Percentiles rank a stretch among this genome's conserved stretches.
Evolutionary conservation across 352 stramenopile species (phyloP).

Genomic region (Phytophthora podocarpi): DNA sequence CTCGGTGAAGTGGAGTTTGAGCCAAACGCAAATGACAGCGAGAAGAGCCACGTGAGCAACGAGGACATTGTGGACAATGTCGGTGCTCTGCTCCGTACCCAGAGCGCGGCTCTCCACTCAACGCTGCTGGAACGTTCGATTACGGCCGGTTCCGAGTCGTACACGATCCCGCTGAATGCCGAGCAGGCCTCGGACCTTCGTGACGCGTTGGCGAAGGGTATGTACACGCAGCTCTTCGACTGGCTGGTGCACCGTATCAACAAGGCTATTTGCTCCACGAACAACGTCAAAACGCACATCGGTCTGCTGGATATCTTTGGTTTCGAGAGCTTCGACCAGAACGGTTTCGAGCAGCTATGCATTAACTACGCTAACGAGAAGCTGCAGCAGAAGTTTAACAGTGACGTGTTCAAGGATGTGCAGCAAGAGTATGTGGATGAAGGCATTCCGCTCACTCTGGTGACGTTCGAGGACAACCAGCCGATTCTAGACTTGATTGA

Average conservation of each 20-base stretch:
- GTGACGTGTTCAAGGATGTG: conserved; percentile 95
- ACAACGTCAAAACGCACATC: conserved; percentile 84
- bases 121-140: conserved; percentile 93
- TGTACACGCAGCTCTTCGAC: conserved; percentile 96
- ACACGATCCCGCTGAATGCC: conserved; percentile 90
- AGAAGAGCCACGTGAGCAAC: conserved; percentile 65
- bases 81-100: conserved; percentile 60
- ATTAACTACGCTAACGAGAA: conserved; percentile 94
- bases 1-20: conserved; percentile 95
- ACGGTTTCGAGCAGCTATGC: conserved; percentile 91
- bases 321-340: conserved; percentile 93
- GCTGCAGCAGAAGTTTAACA: conserved; percentile 92
- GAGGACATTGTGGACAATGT: conserved; percentile 64
- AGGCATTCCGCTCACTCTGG: conserved; percentile 82
- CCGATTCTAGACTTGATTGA: conserved; percentile 91
- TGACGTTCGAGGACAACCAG: conserved; percentile 93
- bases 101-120: conserved; percentile 75
- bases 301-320: conserved; percentile 96
- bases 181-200: conserved; percentile 91
- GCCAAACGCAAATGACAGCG: conserved; percentile 44
- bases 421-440: conserved; percentile 95
- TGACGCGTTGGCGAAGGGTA: conserved; percentile 95
- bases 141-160: conserved; percentile 92
- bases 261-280: conserved; percentile 79
- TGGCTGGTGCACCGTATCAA: conserved; percentile 94